Evolutionary conservation across 176 grass and related monocot genomes (phyloP), one percentile per base, ranked within the genome.

Genomic region (Thalia dealbata): DNA sequence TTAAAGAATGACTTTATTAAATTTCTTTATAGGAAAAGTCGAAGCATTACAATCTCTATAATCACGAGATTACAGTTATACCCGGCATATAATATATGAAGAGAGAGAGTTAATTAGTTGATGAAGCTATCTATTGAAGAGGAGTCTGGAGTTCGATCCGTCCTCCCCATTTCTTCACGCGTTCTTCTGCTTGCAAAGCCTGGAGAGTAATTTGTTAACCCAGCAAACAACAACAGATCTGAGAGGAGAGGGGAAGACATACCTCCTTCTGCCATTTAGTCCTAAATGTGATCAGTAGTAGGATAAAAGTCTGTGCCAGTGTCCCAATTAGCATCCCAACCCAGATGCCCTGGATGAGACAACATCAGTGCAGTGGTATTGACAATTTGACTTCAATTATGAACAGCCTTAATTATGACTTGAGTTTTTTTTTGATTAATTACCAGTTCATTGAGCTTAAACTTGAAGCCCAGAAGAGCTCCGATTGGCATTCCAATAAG

Each of bases 211-310:
- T 58, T 0, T 52, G 42, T 73, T 48, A 48, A 48, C 45, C 11
- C 1, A 48, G 67, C 38, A 45, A 14, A 45, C 4, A 38, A 38
- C 3, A 38, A 59, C 45, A 50, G 6, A 50, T 51, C 38, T 30
- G 5, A 48, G 43, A 50, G 27, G 32, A 38, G 32, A 38, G 32
- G 4, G 32, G 24, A 55, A 66, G 24, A 59, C 26, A 1, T 64
- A 97, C 95, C 95, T 99, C 84, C 66, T 79, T 91, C 24, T 95
- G 82, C 95, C 95, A 99, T 65, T 91, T 88, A 10, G 95, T 99
- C 79, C 78, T 91, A 69, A 70, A 83, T 0, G 85, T 88, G 28
- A 99, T 91, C 69, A 81, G 52, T 65, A 86, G 0, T 0, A 99
- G 90, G 35, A 91, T 44, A 24, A 29, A 52, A 6, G 95, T 99